Conservation (phyloP, 495 filamentous ascomycete species). For the Xylaria telfairii region DNA sequence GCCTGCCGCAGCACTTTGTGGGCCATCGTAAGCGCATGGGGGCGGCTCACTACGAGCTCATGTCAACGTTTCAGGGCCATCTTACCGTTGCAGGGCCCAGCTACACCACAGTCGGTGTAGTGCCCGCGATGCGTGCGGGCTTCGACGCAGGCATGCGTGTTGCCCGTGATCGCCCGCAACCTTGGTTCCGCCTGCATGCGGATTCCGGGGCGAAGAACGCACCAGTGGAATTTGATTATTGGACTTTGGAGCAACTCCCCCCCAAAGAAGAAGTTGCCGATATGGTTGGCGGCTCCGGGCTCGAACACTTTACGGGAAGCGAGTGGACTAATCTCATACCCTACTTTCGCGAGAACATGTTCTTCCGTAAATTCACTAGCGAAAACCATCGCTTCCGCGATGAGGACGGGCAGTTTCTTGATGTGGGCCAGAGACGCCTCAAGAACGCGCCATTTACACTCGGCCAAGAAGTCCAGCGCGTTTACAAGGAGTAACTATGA, state of each 20-base stretch:
- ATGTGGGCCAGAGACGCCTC: neutral
- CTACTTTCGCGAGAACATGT: neutral
- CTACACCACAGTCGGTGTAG: constrained; percentile 59
- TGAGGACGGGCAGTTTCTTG: neutral
- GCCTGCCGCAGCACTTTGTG: constrained; percentile 88
- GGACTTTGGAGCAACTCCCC: neutral
- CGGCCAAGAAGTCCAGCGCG: too few relatives aligned
- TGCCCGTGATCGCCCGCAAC: constrained; percentile 30
- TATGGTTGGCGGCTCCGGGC: constrained; percentile 17
- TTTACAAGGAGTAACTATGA: neutral
- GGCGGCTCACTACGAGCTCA: constrained; percentile 60
- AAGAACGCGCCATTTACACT: neutral
- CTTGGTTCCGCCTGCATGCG: constrained; percentile 24
- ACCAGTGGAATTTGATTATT: neutral
- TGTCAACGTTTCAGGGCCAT: constrained; percentile 62
- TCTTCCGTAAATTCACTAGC: constrained; percentile 7
- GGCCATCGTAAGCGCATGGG: constrained; percentile 73
- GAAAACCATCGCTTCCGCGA: neutral
- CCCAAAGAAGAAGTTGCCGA: neutral
- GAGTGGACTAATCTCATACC: neutral
- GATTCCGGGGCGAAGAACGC: neutral
- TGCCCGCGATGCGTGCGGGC: constrained; percentile 47
- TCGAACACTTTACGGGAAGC: constrained; percentile 18
- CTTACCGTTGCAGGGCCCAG: constrained; percentile 81
- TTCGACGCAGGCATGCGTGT: constrained; percentile 43